phyloP scores from a whole-genome alignment of 768 basidiomycete species.

The Podaxis pistillaris region DNA sequence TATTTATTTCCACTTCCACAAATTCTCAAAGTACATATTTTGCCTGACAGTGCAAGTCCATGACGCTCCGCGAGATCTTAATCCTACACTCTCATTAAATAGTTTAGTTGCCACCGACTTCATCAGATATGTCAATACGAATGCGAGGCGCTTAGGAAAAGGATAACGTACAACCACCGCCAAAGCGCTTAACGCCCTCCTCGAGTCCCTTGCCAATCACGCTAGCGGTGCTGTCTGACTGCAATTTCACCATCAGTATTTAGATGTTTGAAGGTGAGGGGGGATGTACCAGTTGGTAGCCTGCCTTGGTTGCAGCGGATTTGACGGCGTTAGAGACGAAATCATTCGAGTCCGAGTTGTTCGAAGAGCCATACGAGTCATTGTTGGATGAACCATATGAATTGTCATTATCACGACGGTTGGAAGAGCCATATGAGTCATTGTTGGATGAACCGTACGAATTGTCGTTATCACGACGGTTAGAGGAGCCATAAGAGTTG shows the following conservation, averaged over 20 bases:
- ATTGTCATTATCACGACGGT: slow-evolving; percentile 1
- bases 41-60: not conserved
- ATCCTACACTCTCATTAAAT: not conserved
- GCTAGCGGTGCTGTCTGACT: slow-evolving; percentile 36
- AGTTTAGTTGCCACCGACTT: slow-evolving; percentile 16
- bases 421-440: slow-evolving; percentile 20
- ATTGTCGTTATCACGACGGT: slow-evolving; percentile 12
- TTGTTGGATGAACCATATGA: not conserved
- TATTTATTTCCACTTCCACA: not conserved
- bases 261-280: not conserved
- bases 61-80: not conserved
- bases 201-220: slow-evolving; percentile 36
- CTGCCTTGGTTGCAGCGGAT: slow-evolving; percentile 13
- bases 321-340: slow-evolving; percentile 9
- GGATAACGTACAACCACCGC: slow-evolving; percentile 26
- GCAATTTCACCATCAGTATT: not conserved
- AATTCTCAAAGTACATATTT: not conserved
- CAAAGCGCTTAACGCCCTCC: slow-evolving; percentile 36
- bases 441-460: slow-evolving; percentile 25
- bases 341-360: slow-evolving; percentile 16
- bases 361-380: slow-evolving; percentile 20
- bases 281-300: slow-evolving; percentile 12
- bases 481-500: slow-evolving; percentile 21
- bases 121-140: not conserved
- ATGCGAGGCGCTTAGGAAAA: not conserved